These are phyloP conservation scores for Phoma sp. DNA, from an alignment of 2,329 filamentous ascomycete species.

Conservation along the genomic window DNA sequence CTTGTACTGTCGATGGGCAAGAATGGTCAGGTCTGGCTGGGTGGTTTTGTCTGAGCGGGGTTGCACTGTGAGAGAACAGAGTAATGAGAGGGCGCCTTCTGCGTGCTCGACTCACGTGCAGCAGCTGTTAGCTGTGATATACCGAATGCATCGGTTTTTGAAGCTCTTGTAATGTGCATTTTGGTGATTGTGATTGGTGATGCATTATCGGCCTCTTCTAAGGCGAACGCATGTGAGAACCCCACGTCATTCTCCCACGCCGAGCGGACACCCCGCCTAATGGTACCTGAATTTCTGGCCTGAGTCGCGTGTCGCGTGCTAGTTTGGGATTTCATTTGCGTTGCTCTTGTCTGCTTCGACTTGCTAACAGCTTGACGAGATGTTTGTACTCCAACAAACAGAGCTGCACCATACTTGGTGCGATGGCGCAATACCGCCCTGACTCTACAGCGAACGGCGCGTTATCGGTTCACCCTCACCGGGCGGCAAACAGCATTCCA, in stretches of 20 bases:
- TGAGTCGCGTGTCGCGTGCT: slow-evolving; percentile 19
- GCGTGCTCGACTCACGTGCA: slow-evolving; percentile 21
- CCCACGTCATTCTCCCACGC: slow-evolving; percentile 28
- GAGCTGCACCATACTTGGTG: slow-evolving; percentile 31
- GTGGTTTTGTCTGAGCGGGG: slow-evolving; percentile 18
- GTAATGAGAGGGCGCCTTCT: slow-evolving; percentile 18
- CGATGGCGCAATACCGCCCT: slow-evolving; percentile 46
- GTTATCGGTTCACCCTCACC: slow-evolving; percentile 11
- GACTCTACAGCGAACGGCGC: slow-evolving; percentile 26
- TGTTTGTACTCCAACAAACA: slow-evolving; percentile 22
- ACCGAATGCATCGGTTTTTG: slow-evolving; percentile 26
- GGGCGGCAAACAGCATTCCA: not conserved
- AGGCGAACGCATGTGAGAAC: slow-evolving; percentile 3
- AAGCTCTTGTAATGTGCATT: slow-evolving; percentile 3
- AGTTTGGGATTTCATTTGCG: not conserved
- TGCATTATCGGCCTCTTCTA: not conserved
- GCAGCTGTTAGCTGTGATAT: slow-evolving; percentile 37
- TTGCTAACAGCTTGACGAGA: slow-evolving; percentile 9
- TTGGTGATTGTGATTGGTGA: slow-evolving; percentile 10
- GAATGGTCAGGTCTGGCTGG: slow-evolving; percentile 31
- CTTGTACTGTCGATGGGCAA: slow-evolving; percentile 29
- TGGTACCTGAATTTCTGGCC: slow-evolving; percentile 3
- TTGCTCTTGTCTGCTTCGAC: not conserved
- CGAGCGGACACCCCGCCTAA: slow-evolving; percentile 6
- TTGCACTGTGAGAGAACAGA: slow-evolving; percentile 20